Conservation (phyloP, 768 basidiomycete genomes). For the Leccinum pellstonianum region DNA sequence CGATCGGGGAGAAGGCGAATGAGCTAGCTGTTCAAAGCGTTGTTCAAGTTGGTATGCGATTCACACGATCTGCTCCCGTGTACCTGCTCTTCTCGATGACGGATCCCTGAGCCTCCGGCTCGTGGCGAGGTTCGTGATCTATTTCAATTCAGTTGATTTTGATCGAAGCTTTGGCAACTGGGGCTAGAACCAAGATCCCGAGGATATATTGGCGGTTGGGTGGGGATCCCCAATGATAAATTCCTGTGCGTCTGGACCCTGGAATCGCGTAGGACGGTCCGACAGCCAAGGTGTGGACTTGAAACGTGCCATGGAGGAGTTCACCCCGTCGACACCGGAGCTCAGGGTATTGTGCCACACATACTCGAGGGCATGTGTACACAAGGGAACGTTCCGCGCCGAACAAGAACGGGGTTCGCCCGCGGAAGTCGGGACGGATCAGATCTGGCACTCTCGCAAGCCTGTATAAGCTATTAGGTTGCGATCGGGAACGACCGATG, state of each 20-base stretch:
- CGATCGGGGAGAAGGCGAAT: neutral
- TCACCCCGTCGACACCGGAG: neutral
- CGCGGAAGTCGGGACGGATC: neutral
- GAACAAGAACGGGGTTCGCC: neutral
- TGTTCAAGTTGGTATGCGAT: neutral
- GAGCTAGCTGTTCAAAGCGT: neutral
- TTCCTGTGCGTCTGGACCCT: neutral
- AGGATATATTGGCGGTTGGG: neutral
- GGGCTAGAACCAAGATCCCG: neutral
- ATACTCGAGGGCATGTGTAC: neutral
- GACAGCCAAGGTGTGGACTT: neutral
- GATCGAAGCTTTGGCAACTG: neutral
- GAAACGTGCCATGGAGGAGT: neutral
- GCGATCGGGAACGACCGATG: neutral
- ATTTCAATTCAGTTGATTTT: neutral
- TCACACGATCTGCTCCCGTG: neutral
- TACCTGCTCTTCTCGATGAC: neutral
- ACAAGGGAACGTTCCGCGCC: neutral
- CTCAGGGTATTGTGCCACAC: neutral
- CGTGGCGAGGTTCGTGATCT: neutral
- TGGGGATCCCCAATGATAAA: neutral
- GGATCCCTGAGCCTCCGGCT: neutral
- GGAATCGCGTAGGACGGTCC: neutral
- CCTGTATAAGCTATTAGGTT: neutral
- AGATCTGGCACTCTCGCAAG: neutral